Evolutionary conservation across 2,329 filamentous ascomycete species (phyloP).

Genomic region (Triangularia setosa): DNA sequence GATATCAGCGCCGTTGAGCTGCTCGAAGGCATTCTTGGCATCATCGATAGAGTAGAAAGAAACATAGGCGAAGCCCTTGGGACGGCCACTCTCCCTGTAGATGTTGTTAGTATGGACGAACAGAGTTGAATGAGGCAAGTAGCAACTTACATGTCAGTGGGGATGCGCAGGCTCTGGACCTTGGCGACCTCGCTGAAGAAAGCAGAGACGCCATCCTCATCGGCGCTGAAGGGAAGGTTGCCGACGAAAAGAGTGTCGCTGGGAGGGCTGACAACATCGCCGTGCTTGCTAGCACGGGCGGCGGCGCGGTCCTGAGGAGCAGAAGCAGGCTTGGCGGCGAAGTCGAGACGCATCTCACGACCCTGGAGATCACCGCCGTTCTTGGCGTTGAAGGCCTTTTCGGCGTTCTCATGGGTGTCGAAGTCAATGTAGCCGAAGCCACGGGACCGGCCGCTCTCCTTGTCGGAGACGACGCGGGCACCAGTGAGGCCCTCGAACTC

Average conservation of each 20-base stretch:
- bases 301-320: slow-evolving; percentile 48
- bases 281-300: slow-evolving; percentile 65
- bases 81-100: slow-evolving; percentile 67
- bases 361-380: slow-evolving; percentile 35
- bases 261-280: slow-evolving; percentile 74
- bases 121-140: not conserved
- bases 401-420: slow-evolving; percentile 49
- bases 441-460: slow-evolving; percentile 75
- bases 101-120: slow-evolving; percentile 29
- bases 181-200: slow-evolving; percentile 69
- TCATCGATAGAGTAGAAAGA: slow-evolving; percentile 79
- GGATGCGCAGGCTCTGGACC: slow-evolving; percentile 78
- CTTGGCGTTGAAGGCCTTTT: slow-evolving; percentile 40
- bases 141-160: slow-evolving; percentile 67
- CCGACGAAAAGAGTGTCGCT: slow-evolving; percentile 88
- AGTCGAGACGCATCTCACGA: slow-evolving; percentile 37
- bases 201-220: slow-evolving; percentile 69
- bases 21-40: slow-evolving; percentile 68
- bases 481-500: slow-evolving; percentile 67
- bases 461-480: slow-evolving; percentile 80
- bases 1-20: slow-evolving; percentile 59
- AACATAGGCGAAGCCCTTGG: slow-evolving; percentile 92
- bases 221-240: slow-evolving; percentile 81
- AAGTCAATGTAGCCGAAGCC: slow-evolving; percentile 95
- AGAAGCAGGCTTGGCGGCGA: slow-evolving; percentile 33